Evolutionary conservation across 2,329 filamentous ascomycete genomes (phyloP), one percentile per base, ranked within the genome.

Genomic region (Colletotrichum paranaense): DNA sequence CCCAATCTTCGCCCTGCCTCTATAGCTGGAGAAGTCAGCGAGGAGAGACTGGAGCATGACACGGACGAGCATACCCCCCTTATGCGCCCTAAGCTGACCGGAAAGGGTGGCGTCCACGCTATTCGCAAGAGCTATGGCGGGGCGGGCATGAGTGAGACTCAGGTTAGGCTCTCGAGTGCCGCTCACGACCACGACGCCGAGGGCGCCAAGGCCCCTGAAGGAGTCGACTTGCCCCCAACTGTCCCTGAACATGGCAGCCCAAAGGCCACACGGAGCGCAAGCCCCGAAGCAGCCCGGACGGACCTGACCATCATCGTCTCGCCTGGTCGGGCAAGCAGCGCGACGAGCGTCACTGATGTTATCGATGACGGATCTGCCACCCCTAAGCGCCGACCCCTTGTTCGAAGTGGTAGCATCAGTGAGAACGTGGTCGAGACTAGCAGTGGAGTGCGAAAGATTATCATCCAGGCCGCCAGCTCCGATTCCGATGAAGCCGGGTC

Each of bases 71-170:
- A 73, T 12, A 75, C 74, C 4, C 74, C 74, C n/a, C 74, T 75
- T 11, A 67, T 75, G 24, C 55, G 68, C n/a, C 75, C 32, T 35
- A 77, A 24, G 60, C 55, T 68, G 16, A 80, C 80, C 59, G 80
- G 78, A 14, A 78, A 76, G 55, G 74, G 75, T 30, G 74, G 73
- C n/a, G 74, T 73, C 4, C 68, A 75, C 16, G 74, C 74, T 11
- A 70, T 75, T 1, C 74, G 74, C 56, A 75, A 63, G 65, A 75
- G 74, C 49, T 75, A 75, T 55, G 69, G 73, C 59, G 74, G 62
- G 3, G 69, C 66, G 12, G 68, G 73, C 30, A 70, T 66, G 74
- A 75, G 74, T 28, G 68, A 73, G 3, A 59, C 73, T 19, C 74
- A 75, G 59, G 49, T 46, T 5, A 73, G 74, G 26, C 73, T 75